phyloP scores from a whole-genome alignment of 108 stramenopile species.

The Nitzschia sp. region DNA sequence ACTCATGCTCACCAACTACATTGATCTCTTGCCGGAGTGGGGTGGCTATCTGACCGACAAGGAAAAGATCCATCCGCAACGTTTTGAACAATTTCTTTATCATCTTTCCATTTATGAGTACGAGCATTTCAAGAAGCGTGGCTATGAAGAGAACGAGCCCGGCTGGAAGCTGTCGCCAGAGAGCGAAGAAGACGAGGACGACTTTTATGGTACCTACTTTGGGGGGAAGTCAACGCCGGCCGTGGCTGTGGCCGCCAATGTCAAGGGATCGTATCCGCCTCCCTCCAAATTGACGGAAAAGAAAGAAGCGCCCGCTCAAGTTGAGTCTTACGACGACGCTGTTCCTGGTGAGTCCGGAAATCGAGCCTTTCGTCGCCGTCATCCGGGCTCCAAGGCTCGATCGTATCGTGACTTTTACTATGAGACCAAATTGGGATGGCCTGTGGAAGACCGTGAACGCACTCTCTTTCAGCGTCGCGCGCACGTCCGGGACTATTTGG shows the following conservation, averaged over 20 bases:
- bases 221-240: constrained; percentile 64
- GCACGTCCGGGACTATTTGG: constrained; percentile 85
- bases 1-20: constrained; percentile 92
- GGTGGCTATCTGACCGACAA: constrained; percentile 93
- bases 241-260: constrained; percentile 63
- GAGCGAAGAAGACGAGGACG: constrained; percentile 67
- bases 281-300: constrained; percentile 9
- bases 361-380: constrained; percentile 53
- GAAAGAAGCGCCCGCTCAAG: constrained; percentile 11
- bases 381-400: constrained; percentile 72
- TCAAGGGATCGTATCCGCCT: constrained; percentile 43
- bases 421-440: constrained; percentile 86
- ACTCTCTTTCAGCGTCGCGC: constrained; percentile 66
- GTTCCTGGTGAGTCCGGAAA: constrained; percentile 34
- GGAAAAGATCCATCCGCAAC: constrained; percentile 85
- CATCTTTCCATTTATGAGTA: constrained; percentile 89
- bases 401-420: constrained; percentile 95
- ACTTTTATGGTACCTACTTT: constrained; percentile 82
- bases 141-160: constrained; percentile 90
- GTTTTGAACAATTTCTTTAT: constrained; percentile 93
- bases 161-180: constrained; percentile 78
- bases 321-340: constrained; percentile 17
- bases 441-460: constrained; percentile 59
- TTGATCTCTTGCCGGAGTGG: constrained; percentile 87
- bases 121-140: constrained; percentile 90